Percentiles rank a stretch among this genome's conserved stretches.
Evolutionary conservation across 2,329 filamentous ascomycete species (phyloP).

Genomic region (Diaporthe nobilis): DNA sequence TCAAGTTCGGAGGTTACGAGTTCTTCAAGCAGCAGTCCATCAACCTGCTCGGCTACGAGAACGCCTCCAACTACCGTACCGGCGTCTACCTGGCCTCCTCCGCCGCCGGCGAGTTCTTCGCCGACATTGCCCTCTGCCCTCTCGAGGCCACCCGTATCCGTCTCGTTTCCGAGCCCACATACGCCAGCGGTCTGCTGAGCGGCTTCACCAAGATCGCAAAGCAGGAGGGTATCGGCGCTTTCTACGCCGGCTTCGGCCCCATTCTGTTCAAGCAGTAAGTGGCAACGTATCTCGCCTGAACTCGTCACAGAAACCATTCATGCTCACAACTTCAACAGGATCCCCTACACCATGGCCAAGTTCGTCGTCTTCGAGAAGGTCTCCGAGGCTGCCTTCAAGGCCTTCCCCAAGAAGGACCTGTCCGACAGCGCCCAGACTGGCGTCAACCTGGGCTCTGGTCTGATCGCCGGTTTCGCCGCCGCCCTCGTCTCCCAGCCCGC

Average conservation of each 20-base stretch:
- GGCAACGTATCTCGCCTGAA: neutral
- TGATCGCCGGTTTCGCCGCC: constrained; percentile 81
- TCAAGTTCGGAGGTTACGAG: constrained; percentile 97
- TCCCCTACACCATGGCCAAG: constrained; percentile 47
- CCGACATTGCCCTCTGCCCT: constrained; percentile 88
- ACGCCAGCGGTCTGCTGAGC: constrained; percentile 82
- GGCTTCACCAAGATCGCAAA: constrained; percentile 88
- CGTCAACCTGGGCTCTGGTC: constrained; percentile 80
- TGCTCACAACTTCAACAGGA: constrained; percentile 41
- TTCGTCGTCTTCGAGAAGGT: constrained; percentile 48
- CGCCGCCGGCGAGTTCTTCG: constrained; percentile 77
- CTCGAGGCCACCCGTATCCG: constrained; percentile 95
- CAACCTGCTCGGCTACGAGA: constrained; percentile 83
- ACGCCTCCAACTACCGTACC: constrained; percentile 83
- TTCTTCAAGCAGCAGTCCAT: constrained; percentile 96
- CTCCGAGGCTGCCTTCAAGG: constrained; percentile 42
- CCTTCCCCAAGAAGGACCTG: constrained; percentile 48
- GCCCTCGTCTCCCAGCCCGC: constrained; percentile 81
- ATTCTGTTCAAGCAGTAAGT: constrained; percentile 85
- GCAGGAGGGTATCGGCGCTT: constrained; percentile 86
- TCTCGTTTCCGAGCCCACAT: constrained; percentile 89
- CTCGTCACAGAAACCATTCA: neutral
- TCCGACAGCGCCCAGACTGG: constrained; percentile 58
- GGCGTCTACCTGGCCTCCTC: constrained; percentile 83
- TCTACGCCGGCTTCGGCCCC: constrained; percentile 93